Conservation (phyloP, 306 rosid genomes). For the Nissolia schottii region DNA sequence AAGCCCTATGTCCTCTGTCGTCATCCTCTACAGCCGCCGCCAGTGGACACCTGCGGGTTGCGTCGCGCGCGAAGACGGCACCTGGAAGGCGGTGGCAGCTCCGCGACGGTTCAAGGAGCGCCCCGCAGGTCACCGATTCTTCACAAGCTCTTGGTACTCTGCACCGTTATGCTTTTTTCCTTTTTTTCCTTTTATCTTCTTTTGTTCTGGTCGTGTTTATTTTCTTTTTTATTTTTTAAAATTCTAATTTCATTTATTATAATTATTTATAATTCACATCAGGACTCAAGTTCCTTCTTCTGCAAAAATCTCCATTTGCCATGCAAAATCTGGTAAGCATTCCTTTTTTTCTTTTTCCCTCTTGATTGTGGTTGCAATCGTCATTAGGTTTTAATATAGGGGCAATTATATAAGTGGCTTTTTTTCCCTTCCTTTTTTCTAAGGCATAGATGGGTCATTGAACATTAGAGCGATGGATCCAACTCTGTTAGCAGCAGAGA, state of each 20-base stretch:
- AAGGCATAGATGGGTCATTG: constrained; percentile 49
- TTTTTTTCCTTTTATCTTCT: too few relatives aligned
- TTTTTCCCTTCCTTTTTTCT: too few relatives aligned
- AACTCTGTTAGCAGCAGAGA: constrained; percentile 75
- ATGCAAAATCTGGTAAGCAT: constrained; percentile 58
- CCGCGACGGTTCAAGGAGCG: too few relatives aligned
- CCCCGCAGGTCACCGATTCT: too few relatives aligned
- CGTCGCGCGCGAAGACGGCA: too few relatives aligned
- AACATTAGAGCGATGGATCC: constrained; percentile 47
- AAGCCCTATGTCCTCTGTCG: too few relatives aligned
- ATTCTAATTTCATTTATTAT: neutral
- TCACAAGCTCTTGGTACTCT: too few relatives aligned
- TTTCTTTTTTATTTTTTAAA: neutral
- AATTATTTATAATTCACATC: constrained; percentile 10
- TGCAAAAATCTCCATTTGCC: constrained; percentile 49
- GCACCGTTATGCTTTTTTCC: too few relatives aligned
- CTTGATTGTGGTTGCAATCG: neutral
- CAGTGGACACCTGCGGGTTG: too few relatives aligned
- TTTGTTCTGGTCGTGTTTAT: too few relatives aligned
- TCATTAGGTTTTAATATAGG: neutral
- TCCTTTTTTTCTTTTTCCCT: neutral
- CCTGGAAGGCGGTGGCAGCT: too few relatives aligned
- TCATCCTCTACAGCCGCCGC: too few relatives aligned
- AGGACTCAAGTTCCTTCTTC: constrained; percentile 53
- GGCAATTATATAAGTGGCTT: neutral